These are phyloP conservation scores for Myxozyma mucilagina DNA, from an alignment of 805 yeast species.

Conservation along the genomic window DNA sequence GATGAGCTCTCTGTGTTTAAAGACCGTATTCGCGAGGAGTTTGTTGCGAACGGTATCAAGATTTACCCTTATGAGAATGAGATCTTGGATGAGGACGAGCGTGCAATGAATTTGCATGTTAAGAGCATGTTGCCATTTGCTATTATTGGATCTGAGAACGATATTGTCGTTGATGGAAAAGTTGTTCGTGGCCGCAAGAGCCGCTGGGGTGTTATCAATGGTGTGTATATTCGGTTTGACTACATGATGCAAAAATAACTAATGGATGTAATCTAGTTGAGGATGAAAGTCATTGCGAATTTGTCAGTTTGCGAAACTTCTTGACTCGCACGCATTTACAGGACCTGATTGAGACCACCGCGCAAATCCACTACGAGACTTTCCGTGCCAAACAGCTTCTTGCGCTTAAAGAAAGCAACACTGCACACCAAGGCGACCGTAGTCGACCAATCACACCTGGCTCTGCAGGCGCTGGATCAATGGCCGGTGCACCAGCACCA, in stretches of 20 bases:
- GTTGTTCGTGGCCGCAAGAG: slow-evolving; percentile 86
- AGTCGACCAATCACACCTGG: slow-evolving; percentile 26
- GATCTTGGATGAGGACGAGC: slow-evolving; percentile 51
- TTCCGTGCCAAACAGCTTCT: slow-evolving; percentile 92
- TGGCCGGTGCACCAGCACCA: background rate
- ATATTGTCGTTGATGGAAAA: slow-evolving; percentile 73
- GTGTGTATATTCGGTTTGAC: slow-evolving; percentile 1
- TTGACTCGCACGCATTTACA: slow-evolving; percentile 93
- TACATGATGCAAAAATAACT: background rate
- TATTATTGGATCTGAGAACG: slow-evolving; percentile 84
- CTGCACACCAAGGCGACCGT: slow-evolving; percentile 3
- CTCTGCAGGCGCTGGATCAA: background rate
- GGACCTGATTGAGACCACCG: slow-evolving; percentile 91
- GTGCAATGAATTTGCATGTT: slow-evolving; percentile 53
- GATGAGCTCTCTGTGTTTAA: slow-evolving; percentile 82
- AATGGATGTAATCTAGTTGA: slow-evolving; percentile 52
- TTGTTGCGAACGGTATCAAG: slow-evolving; percentile 66
- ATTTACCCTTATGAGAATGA: slow-evolving; percentile 71
- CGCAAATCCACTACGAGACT: slow-evolving; percentile 83
- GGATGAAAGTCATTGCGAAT: slow-evolving; percentile 93
- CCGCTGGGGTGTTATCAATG: slow-evolving; percentile 86
- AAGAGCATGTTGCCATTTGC: slow-evolving; percentile 77
- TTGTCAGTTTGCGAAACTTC: slow-evolving; percentile 89
- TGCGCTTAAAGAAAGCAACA: slow-evolving; percentile 74
- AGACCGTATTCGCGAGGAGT: slow-evolving; percentile 64